These are phyloP conservation scores for Clitoria ternatea DNA, from an alignment of 306 rosid species.

Conservation along the genomic window DNA sequence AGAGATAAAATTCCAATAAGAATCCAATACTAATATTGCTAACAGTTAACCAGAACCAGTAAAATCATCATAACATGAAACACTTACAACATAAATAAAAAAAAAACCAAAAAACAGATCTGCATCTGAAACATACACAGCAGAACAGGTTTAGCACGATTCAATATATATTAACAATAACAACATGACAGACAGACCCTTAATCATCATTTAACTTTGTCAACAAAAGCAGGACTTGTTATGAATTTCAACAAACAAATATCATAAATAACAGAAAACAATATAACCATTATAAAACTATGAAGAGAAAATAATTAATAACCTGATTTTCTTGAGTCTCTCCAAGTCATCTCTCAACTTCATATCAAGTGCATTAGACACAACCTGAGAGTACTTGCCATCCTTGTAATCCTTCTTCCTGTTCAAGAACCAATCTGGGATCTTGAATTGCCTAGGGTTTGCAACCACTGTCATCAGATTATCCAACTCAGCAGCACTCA, in stretches of 20 bases:
- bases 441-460: constrained; percentile 47
- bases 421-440: constrained; percentile 54
- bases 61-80: neutral
- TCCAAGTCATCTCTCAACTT: constrained; percentile 53
- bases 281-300: neutral
- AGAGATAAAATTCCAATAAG: neutral
- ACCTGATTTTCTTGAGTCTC: constrained; percentile 57
- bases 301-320: neutral
- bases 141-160: neutral
- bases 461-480: constrained; percentile 46
- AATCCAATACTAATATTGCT: neutral
- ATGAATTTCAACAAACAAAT: neutral
- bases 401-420: constrained; percentile 60
- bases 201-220: neutral
- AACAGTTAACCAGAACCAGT: neutral
- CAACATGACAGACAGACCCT: too few species aligned
- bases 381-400: constrained; percentile 50
- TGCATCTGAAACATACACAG: neutral
- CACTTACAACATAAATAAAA: neutral
- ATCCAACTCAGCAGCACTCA: constrained; percentile 54
- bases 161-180: neutral
- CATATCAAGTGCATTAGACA: constrained; percentile 46
- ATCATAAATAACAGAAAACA: neutral
- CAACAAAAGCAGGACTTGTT: neutral
- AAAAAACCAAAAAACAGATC: neutral